Conservation (phyloP, 2,329 filamentous ascomycete genomes). For the Alternaria dauci region DNA sequence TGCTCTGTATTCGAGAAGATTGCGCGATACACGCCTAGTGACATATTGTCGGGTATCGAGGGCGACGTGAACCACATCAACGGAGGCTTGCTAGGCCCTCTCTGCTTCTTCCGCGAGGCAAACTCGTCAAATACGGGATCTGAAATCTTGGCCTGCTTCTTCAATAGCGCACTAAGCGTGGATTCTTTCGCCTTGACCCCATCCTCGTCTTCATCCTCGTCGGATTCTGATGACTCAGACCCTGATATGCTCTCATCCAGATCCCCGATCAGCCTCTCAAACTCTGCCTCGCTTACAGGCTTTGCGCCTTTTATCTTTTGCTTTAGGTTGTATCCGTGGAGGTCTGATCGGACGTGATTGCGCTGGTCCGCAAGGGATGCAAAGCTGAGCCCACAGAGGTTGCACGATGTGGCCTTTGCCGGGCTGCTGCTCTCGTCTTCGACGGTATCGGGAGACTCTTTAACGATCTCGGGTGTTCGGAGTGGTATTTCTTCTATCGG, state of each 20-base stretch:
- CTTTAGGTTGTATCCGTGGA: conserved; percentile 94
- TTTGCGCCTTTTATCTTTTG: conserved; percentile 80
- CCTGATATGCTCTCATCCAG: conserved; percentile 93
- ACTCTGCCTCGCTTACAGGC: conserved; percentile 80
- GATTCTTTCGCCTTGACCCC: conserved; percentile 67
- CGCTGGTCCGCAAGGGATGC: conserved; percentile 79
- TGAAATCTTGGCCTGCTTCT: conserved; percentile 80
- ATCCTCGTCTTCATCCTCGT: conserved; percentile 70
- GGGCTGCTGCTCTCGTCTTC: conserved; percentile 52
- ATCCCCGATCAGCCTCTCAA: conserved; percentile 84
- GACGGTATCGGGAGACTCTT: conserved; percentile 48
- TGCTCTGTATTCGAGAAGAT: conserved; percentile 79
- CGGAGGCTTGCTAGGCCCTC: conserved; percentile 72
- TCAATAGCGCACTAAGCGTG: conserved; percentile 78
- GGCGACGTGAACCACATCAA: conserved; percentile 87
- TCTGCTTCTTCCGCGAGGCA: conserved; percentile 59
- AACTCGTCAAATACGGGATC: conserved; percentile 62
- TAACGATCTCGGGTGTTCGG: conserved; percentile 12
- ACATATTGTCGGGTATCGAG: conserved; percentile 76
- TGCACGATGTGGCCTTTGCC: conserved; percentile 75
- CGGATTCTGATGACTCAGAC: conserved; percentile 75
- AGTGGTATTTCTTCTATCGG: conserved; percentile 26
- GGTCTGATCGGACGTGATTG: conserved; percentile 85
- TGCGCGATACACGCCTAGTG: conserved; percentile 84
- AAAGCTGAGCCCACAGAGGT: conserved; percentile 79